phyloP scores from a whole-genome alignment of 495 filamentous ascomycete genomes.

The Penicillium nucicola region DNA sequence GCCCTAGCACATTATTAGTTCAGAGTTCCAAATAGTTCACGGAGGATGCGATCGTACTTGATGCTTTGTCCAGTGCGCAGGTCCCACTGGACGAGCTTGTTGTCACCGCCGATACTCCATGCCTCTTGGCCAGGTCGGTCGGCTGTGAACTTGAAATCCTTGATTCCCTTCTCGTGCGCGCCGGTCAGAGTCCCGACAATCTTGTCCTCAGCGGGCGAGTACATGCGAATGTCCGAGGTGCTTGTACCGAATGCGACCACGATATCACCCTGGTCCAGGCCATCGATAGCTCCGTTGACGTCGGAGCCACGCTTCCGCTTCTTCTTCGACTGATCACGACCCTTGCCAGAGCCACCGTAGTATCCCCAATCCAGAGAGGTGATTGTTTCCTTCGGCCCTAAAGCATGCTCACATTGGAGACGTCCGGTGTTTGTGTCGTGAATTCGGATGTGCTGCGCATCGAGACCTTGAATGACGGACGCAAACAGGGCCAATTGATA shows the following conservation, averaged over 20 bases:
- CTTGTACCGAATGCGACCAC: constrained; percentile 55
- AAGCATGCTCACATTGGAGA: constrained; percentile 54
- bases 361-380: constrained; percentile 61
- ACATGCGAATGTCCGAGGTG: constrained; percentile 52
- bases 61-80: constrained; percentile 43
- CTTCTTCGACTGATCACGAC: constrained; percentile 47
- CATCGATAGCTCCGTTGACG: constrained; percentile 39
- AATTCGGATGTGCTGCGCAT: constrained; percentile 56
- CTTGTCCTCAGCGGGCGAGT: constrained; percentile 50
- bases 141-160: constrained; percentile 56
- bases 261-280: constrained; percentile 38
- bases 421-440: constrained; percentile 57
- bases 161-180: constrained; percentile 51
- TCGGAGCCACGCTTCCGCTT: constrained; percentile 53
- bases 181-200: constrained; percentile 47
- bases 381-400: constrained; percentile 48
- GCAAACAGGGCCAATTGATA: constrained; percentile 59
- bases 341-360: constrained; percentile 32
- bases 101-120: constrained; percentile 60
- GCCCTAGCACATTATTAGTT: constrained; percentile 31
- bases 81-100: constrained; percentile 61
- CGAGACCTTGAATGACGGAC: constrained; percentile 57
- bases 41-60: constrained; percentile 34
- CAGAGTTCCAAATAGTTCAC: background rate
- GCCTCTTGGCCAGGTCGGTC: constrained; percentile 39